Percentiles rank a stretch among this genome's conserved stretches.
Evolutionary conservation across 176 grass and related monocot genomes (phyloP).

Genomic region (Eragrostis curvula): DNA sequence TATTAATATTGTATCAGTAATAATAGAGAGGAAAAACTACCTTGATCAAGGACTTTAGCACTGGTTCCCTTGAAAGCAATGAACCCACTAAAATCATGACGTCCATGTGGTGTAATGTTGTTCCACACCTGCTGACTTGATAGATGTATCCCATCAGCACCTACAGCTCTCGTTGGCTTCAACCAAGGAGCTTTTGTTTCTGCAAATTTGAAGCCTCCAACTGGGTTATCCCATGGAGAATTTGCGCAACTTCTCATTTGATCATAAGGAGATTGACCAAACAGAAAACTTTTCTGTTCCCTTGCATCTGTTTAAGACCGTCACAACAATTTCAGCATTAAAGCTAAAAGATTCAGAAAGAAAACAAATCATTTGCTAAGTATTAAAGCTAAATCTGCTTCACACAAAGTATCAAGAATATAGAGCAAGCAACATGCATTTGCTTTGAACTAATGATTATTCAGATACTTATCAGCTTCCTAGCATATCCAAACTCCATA

Average conservation of each 20-base stretch:
- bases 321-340: conserved; percentile 13
- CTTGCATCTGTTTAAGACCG: conserved; percentile 66
- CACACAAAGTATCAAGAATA: background rate
- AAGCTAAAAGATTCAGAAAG: conserved; percentile 34
- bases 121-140: conserved; percentile 48
- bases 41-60: conserved; percentile 73
- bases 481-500: conserved; percentile 18
- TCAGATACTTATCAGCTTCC: conserved; percentile 9
- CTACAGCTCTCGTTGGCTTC: conserved; percentile 45
- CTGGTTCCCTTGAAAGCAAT: conserved; percentile 55
- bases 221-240: conserved; percentile 64
- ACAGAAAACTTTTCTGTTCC: conserved; percentile 61
- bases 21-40: conserved; percentile 41
- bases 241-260: conserved; percentile 54
- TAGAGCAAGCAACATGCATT: background rate
- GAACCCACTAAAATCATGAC: conserved; percentile 70
- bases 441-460: conserved; percentile 6
- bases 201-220: conserved; percentile 63
- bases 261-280: conserved; percentile 64
- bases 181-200: conserved; percentile 64
- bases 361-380: conserved; percentile 24
- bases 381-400: conserved; percentile 13
- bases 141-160: conserved; percentile 41
- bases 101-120: conserved; percentile 40
- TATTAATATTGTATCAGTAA: background rate